Evolutionary conservation across 2,329 filamentous ascomycete species (phyloP).

Genomic region (Phaeoacremonium minimum): DNA sequence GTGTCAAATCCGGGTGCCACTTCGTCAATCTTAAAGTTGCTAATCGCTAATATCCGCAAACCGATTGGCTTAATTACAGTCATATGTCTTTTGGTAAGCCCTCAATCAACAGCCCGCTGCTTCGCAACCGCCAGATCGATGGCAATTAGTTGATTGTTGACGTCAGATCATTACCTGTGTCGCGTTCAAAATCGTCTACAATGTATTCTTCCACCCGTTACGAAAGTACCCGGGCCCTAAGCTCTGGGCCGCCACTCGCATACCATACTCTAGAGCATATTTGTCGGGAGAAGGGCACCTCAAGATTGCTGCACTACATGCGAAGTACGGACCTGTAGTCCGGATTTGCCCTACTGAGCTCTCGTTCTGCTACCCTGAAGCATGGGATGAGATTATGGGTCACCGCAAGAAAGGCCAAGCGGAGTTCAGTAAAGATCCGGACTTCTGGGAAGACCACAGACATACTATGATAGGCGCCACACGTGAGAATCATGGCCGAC

Average conservation of each 20-base stretch:
- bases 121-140: too few species aligned
- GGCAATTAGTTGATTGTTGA: too few species aligned
- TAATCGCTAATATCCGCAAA: too few species aligned
- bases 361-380: background rate
- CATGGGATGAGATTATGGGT: constrained; percentile 1
- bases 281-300: constrained; percentile 1
- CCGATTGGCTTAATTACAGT: too few species aligned
- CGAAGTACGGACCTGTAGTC: constrained; percentile 1
- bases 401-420: background rate
- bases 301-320: too few species aligned
- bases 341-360: background rate
- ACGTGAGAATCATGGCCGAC: background rate
- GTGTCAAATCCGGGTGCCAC: too few species aligned
- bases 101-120: too few species aligned
- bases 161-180: too few species aligned
- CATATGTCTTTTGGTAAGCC: too few species aligned
- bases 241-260: constrained; percentile 2
- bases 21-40: too few species aligned
- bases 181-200: too few species aligned
- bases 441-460: background rate
- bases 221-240: constrained; percentile 4
- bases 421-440: background rate
- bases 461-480: constrained; percentile 1
- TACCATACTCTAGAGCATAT: constrained; percentile 4
- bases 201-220: constrained; percentile 5